Evolutionary conservation across 345 rosid genomes (phyloP).

Genomic region (Bruguiera sexangula): DNA sequence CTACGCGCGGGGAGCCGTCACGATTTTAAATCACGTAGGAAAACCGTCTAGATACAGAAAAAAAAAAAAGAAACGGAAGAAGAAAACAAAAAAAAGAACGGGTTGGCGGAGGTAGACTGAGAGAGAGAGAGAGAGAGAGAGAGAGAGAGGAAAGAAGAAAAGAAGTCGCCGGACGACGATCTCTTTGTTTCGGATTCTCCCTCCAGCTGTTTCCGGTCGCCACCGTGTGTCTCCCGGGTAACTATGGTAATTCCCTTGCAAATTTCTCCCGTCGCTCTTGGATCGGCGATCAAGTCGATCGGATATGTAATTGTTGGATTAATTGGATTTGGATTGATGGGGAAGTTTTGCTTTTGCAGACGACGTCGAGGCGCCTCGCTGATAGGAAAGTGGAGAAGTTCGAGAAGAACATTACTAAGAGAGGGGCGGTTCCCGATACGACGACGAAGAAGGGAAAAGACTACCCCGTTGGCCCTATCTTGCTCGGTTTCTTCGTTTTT

Average conservation of each 20-base stretch:
- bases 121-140: too few relatives aligned
- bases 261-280: not conserved
- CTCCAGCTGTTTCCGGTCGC: slow-evolving; percentile 20
- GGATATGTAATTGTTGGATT: not conserved
- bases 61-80: too few relatives aligned
- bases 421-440: slow-evolving; percentile 91
- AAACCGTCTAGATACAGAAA: not conserved
- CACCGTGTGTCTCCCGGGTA: slow-evolving; percentile 14
- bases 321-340: not conserved
- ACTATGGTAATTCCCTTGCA: slow-evolving; percentile 31
- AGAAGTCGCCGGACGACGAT: not conserved
- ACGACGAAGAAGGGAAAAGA: slow-evolving; percentile 75
- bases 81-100: not conserved
- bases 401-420: slow-evolving; percentile 77
- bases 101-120: not conserved
- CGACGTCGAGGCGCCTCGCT: slow-evolving; percentile 87
- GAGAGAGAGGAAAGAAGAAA: too few relatives aligned
- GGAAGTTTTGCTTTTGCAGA: slow-evolving; percentile 37
- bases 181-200: slow-evolving; percentile 11
- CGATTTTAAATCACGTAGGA: not conserved
- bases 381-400: slow-evolving; percentile 76
- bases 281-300: not conserved
- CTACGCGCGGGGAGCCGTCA: slow-evolving; percentile 6
- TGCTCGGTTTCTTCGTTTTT: slow-evolving; percentile 89
- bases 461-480: slow-evolving; percentile 87